These are phyloP conservation scores for Plenodomus biglobosus DNA, from an alignment of 2,329 filamentous ascomycete species.

Conservation along the genomic window DNA sequence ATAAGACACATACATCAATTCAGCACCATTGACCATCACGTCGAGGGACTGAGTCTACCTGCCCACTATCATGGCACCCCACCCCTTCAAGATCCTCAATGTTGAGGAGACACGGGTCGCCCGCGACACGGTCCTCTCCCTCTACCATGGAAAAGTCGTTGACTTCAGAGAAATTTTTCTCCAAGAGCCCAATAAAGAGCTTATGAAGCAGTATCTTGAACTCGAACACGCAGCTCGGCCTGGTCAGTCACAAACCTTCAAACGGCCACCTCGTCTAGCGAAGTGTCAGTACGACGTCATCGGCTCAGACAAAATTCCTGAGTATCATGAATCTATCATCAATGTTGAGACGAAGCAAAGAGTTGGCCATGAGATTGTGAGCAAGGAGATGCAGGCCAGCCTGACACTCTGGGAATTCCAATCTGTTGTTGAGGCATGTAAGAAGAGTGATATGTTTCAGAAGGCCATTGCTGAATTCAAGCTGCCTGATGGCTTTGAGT, in stretches of 20 bases:
- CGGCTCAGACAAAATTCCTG: conserved; percentile 53
- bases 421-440: conserved; percentile 48
- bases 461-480: conserved; percentile 54
- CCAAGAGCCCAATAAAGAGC: conserved; percentile 53
- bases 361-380: conserved; percentile 51
- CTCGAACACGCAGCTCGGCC: conserved; percentile 49
- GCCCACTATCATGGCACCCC: conserved; percentile 41
- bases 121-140: conserved; percentile 52
- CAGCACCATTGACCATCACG: background rate
- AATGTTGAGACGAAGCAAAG: conserved; percentile 49
- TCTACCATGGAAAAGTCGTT: conserved; percentile 41
- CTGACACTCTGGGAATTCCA: conserved; percentile 50
- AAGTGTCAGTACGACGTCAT: conserved; percentile 61
- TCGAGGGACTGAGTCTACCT: background rate
- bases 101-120: conserved; percentile 57
- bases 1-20: background rate
- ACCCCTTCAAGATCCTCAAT: conserved; percentile 60
- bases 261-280: conserved; percentile 54
- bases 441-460: conserved; percentile 56
- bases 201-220: conserved; percentile 52
- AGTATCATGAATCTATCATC: conserved; percentile 58
- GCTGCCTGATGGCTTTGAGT: conserved; percentile 57
- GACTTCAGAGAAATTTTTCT: conserved; percentile 56
- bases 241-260: conserved; percentile 44
- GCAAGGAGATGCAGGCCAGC: conserved; percentile 52